Percentiles rank a stretch among this genome's conserved stretches.
Evolutionary conservation across 1,284 basidiomycete species (phyloP).

Genomic region (Rhodotorula mucilaginosa): DNA sequence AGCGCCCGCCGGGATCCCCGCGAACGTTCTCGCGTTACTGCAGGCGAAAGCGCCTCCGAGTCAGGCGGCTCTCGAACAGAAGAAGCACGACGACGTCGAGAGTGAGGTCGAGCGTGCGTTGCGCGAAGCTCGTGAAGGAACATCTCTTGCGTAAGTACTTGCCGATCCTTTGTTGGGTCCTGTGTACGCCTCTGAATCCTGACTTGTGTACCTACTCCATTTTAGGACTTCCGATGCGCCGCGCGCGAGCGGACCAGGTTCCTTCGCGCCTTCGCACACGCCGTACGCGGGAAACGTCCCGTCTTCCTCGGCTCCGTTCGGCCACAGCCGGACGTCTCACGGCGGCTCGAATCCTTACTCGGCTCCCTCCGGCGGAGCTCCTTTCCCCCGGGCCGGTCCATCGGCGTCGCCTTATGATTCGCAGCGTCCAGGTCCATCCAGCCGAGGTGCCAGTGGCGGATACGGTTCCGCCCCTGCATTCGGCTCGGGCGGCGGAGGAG

Average conservation of each 20-base stretch:
- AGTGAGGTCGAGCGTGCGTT: slow-evolving; percentile 26
- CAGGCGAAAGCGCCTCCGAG: background rate
- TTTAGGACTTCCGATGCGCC: too few relatives aligned
- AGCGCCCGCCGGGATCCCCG: slow-evolving; percentile 14
- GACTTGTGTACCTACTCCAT: too few relatives aligned
- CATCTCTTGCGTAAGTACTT: background rate
- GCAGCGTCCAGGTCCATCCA: too few relatives aligned
- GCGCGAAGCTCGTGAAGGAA: slow-evolving; percentile 23
- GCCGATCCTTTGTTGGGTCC: background rate
- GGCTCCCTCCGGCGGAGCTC: too few relatives aligned
- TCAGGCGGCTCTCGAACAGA: slow-evolving; percentile 17
- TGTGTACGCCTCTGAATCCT: background rate
- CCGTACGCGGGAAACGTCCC: too few relatives aligned
- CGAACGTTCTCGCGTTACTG: slow-evolving; percentile 34
- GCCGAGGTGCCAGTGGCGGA: too few relatives aligned
- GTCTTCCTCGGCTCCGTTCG: slow-evolving; percentile 45
- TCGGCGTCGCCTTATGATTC: too few relatives aligned
- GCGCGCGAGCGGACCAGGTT: too few relatives aligned
- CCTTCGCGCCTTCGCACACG: too few relatives aligned
- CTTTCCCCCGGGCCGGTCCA: too few relatives aligned
- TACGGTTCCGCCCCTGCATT: too few relatives aligned
- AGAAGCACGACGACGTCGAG: slow-evolving; percentile 12
- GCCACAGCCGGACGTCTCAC: background rate
- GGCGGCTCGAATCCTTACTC: background rate
- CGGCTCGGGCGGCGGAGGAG: too few relatives aligned